Conservation (phyloP, 345 rosid genomes). For the Brassica cretica region DNA sequence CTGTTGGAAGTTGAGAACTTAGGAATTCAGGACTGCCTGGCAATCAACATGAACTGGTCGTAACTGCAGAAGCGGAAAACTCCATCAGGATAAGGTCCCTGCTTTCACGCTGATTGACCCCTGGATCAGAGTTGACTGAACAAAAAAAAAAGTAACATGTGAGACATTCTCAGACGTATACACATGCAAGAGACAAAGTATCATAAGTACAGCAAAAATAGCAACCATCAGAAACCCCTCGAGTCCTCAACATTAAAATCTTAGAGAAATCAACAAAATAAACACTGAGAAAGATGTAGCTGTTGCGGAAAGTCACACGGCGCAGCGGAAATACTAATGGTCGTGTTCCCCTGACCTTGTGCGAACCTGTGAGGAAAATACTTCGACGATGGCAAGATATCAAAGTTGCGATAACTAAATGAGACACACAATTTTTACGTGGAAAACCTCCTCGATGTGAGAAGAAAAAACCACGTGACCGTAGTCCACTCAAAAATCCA, state of each 20-base stretch:
- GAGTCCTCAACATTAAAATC: not conserved
- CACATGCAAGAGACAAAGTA: not conserved
- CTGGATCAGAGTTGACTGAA: not conserved
- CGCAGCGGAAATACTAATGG: no score
- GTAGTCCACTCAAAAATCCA: no score
- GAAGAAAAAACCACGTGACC: no score
- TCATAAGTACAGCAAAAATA: not conserved
- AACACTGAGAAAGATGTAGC: not conserved
- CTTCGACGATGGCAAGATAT: no score
- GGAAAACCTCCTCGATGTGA: no score
- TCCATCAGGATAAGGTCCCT: not conserved
- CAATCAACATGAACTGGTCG: not conserved
- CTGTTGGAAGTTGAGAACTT: not conserved
- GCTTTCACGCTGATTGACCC: not conserved
- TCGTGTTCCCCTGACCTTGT: no score
- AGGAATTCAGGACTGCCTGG: not conserved
- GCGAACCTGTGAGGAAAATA: no score
- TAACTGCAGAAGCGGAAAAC: not conserved
- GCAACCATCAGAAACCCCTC: not conserved
- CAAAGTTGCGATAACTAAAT: no score
- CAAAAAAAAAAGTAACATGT: not conserved
- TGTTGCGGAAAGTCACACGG: no score
- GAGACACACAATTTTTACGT: no score
- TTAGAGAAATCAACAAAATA: not conserved
- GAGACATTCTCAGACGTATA: not conserved